These are phyloP conservation scores for Volvox africanus DNA, from an alignment of 139 green algal genomes.

Conservation along the genomic window DNA sequence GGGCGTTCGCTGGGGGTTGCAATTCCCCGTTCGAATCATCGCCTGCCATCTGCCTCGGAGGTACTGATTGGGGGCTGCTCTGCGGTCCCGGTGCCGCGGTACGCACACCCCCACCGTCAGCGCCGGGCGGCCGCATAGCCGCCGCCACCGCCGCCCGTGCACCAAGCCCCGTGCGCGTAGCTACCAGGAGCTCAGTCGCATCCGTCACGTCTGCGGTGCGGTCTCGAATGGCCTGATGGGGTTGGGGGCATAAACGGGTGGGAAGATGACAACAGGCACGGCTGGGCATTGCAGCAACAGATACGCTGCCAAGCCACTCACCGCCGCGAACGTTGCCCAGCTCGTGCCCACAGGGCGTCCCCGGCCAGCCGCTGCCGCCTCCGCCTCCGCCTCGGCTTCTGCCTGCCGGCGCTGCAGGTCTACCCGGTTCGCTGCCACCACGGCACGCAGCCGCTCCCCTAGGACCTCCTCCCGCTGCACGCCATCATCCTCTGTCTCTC, in stretches of 20 bases:
- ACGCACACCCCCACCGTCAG: background rate
- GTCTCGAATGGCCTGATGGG: slow-evolving; percentile 24
- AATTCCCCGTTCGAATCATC: too few species aligned
- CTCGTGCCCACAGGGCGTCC: background rate
- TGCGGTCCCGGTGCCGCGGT: too few species aligned
- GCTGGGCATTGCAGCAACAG: background rate
- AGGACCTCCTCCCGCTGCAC: background rate
- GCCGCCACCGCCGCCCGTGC: background rate
- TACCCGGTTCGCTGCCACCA: slow-evolving; percentile 14
- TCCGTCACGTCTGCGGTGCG: background rate
- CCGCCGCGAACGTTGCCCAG: slow-evolving; percentile 37
- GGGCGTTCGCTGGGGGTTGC: too few species aligned
- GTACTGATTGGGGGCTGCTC: too few species aligned
- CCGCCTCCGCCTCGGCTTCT: background rate
- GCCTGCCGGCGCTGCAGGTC: slow-evolving; percentile 30
- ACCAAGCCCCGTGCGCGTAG: background rate
- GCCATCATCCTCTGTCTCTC: background rate
- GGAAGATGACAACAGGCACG: background rate
- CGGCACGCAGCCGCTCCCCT: background rate
- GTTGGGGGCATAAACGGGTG: too few species aligned
- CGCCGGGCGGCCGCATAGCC: background rate
- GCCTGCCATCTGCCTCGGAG: too few species aligned
- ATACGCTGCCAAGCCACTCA: background rate
- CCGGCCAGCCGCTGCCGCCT: background rate
- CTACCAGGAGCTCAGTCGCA: background rate